Conservation (phyloP, 106 monocot species). For the Allium cepa region DNA sequence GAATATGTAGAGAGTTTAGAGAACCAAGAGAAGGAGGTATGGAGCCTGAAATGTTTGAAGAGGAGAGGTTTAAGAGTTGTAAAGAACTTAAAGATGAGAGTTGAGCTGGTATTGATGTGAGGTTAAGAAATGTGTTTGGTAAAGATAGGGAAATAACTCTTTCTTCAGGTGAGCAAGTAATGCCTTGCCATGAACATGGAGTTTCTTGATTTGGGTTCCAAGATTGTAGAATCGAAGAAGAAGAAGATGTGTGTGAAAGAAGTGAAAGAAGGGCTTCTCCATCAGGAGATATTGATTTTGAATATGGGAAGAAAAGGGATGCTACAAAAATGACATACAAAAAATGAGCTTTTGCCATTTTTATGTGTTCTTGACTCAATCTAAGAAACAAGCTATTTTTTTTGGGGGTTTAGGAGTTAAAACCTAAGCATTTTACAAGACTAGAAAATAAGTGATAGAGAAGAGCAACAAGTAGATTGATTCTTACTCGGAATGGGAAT, state of each 20-base stretch:
- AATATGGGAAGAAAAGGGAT: background rate
- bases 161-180: slow-evolving; percentile 69
- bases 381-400: background rate
- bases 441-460: background rate
- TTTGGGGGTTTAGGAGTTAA: background rate
- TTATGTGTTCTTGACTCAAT: background rate
- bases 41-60: slow-evolving; percentile 54
- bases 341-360: background rate
- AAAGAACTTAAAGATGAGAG: slow-evolving; percentile 71
- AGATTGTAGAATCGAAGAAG: slow-evolving; percentile 30
- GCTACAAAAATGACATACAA: background rate
- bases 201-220: slow-evolving; percentile 55
- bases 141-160: slow-evolving; percentile 82
- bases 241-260: slow-evolving; percentile 4
- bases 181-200: slow-evolving; percentile 83
- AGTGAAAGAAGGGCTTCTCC: slow-evolving; percentile 60
- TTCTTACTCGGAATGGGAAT: background rate
- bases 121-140: slow-evolving; percentile 90
- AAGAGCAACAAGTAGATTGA: background rate
- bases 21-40: slow-evolving; percentile 33
- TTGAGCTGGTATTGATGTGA: slow-evolving; percentile 53
- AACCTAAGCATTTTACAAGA: background rate
- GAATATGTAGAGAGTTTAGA: slow-evolving; percentile 44
- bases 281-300: slow-evolving; percentile 41
- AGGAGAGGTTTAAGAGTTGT: slow-evolving; percentile 81